Conservation (phyloP, 2,329 filamentous ascomycete species). For the Fusarium tuaranense region DNA sequence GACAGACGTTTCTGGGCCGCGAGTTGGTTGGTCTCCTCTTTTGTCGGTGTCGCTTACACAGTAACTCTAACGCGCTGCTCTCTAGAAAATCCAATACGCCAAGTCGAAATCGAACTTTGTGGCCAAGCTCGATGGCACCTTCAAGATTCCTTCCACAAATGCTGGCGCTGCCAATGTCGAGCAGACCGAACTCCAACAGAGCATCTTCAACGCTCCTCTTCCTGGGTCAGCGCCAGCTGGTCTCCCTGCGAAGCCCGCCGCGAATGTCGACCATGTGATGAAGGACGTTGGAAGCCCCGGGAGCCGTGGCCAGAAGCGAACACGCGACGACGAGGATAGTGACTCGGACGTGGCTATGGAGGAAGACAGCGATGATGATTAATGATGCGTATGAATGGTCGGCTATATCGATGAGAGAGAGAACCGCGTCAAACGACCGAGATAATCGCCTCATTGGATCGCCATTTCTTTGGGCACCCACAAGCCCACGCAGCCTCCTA, state of each 20-base stretch:
- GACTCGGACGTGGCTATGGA: constrained; percentile 77
- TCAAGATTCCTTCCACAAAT: constrained; percentile 72
- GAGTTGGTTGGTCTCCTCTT: constrained; percentile 74
- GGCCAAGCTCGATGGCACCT: constrained; percentile 92
- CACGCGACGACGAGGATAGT: constrained; percentile 74
- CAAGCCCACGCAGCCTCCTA: constrained; percentile 84
- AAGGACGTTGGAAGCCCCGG: constrained; percentile 66
- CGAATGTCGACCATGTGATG: constrained; percentile 60
- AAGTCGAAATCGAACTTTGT: constrained; percentile 90
- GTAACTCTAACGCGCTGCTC: constrained; percentile 11
- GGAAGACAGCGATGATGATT: constrained; percentile 80
- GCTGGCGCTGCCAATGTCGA: constrained; percentile 67
- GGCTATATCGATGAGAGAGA: constrained; percentile 31
- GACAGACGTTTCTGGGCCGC: constrained; percentile 85
- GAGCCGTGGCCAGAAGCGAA: constrained; percentile 75
- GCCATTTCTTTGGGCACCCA: constrained; percentile 80
- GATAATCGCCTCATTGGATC: constrained; percentile 45
- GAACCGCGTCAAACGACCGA: constrained; percentile 12
- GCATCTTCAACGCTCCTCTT: constrained; percentile 79
- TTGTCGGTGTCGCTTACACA: not conserved
- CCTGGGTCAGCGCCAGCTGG: constrained; percentile 61
- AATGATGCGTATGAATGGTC: constrained; percentile 42
- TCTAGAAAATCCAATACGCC: constrained; percentile 88
- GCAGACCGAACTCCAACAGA: constrained; percentile 81
- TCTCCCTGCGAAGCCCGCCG: constrained; percentile 62